Base-by-base conservation (phyloP, 305 asterid species). In the Nicotiana rustica region DNA sequence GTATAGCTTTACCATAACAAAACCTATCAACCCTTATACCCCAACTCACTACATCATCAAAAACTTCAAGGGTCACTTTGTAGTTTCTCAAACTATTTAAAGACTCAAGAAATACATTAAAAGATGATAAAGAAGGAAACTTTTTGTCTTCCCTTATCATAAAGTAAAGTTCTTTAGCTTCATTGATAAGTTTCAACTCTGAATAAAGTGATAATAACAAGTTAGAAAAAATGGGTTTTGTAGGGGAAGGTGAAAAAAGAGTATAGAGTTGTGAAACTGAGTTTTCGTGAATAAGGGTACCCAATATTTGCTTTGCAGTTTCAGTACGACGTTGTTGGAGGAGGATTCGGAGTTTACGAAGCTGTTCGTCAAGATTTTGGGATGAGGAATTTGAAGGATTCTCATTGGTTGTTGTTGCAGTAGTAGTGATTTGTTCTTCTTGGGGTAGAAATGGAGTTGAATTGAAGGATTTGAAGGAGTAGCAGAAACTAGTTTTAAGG, bases 1-100 rank as follows among this genome's bases (percentile, higher is more conserved):
- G 92, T 65, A 95, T 87, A 55, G 93, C 96, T 86, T 91, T 95
- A 31, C 93, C 97, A 77, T 90, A 93, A 70, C 89, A 91, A 81
- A 89, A 89, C 83, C 79, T 84, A 85, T 94, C 95, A 80, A 94
- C 87, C 85, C 88, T 59, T 36, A 87, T 67, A n/a, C 96, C 95
- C 82, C 83, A 83, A 52, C 86, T 81, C 35, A 93, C 69, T n/a
- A 90, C 96, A 60, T 87, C 86, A n/a, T 57, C 62, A 57, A 94
- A 92, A 18, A 92, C 85, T 79, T 82, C 83, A 10, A 94, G 90
- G 35, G 88, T 81, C 85, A 82, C 81, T 18, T 69, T 67, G 66
- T 87, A 92, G 41, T 79, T 81, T 38, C 83, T 80, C 15, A 83
- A 84, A 70, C 77, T 75, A 76, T 92, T 97, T 89, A 94, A 76